Percentiles rank a stretch among this genome's conserved stretches.
Evolutionary conservation across 176 grass and related monocot genomes (phyloP).

Genomic region (Oryza rufipogon): DNA sequence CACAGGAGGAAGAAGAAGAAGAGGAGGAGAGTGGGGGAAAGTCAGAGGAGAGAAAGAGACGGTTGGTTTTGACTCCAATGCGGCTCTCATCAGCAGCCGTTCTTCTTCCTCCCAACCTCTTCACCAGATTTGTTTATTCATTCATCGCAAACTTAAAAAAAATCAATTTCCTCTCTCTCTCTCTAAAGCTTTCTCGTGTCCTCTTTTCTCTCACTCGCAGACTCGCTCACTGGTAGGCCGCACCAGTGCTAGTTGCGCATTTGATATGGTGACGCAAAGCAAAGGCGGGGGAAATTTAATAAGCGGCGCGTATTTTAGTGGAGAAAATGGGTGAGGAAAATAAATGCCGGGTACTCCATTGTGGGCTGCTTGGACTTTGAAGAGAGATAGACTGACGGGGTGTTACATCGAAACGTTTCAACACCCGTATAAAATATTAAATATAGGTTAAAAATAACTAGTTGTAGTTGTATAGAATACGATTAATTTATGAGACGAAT

Average conservation of each 20-base stretch:
- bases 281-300: conserved; percentile 29
- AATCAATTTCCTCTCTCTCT: conserved; percentile 8
- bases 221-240: conserved; percentile 20
- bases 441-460: too few species aligned
- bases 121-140: neutral
- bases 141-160: neutral
- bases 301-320: neutral
- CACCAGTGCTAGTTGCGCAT: conserved; percentile 8
- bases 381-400: neutral
- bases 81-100: conserved; percentile 26
- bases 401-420: too few species aligned
- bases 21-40: conserved; percentile 22
- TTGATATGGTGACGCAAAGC: conserved; percentile 27
- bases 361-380: conserved; percentile 22
- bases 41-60: conserved; percentile 53
- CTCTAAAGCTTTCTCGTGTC: conserved; percentile 47
- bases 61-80: conserved; percentile 67
- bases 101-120: neutral
- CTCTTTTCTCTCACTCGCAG: neutral
- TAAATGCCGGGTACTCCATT: neutral
- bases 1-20: neutral
- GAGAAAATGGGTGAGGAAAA: neutral
- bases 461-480: too few species aligned
- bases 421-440: too few species aligned
- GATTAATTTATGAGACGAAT: too few species aligned